Conservation (phyloP, 2,329 filamentous ascomycete genomes). For the Trichoderma gracile region DNA sequence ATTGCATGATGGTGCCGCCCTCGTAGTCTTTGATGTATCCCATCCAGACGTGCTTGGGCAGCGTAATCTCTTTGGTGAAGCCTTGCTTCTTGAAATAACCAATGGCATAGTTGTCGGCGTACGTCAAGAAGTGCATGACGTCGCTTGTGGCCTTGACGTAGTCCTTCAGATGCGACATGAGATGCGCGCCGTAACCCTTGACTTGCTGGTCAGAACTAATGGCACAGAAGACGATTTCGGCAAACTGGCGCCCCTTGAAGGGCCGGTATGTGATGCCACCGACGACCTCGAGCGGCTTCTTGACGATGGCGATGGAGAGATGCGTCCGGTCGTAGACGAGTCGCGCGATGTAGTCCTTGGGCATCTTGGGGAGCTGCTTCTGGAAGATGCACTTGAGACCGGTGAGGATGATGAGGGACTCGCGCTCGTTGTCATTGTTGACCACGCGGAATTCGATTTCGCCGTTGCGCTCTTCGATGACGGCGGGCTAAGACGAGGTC, state of each 20-base stretch:
- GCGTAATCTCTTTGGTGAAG: constrained; percentile 96
- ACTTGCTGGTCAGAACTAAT: constrained; percentile 98
- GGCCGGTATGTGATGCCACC: constrained; percentile 96
- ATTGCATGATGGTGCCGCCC: constrained; percentile 99
- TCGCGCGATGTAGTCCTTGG: constrained; percentile 96
- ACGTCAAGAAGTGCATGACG: constrained; percentile 98
- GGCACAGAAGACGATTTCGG: constrained; percentile 98
- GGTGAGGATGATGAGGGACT: constrained; percentile 91
- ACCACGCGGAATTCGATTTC: constrained; percentile 97
- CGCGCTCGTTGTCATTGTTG: constrained; percentile 88
- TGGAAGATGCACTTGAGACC: constrained; percentile 98
- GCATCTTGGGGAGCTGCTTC: constrained; percentile 98
- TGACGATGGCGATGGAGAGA: constrained; percentile 94
- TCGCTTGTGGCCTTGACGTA: constrained; percentile 96
- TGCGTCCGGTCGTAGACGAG: constrained; percentile 97
- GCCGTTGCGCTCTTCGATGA: constrained; percentile 88
- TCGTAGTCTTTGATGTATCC: constrained; percentile 99
- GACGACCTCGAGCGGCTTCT: constrained; percentile 92
- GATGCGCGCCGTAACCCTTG: constrained; percentile 94
- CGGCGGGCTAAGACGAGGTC: constrained; percentile 76
- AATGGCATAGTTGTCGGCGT: constrained; percentile 98
- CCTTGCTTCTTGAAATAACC: constrained; percentile 99
- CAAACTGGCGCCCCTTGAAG: constrained; percentile 88
- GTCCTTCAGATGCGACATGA: constrained; percentile 97
- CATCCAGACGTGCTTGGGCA: constrained; percentile 93